phyloP scores from a whole-genome alignment of 257 asterid genomes.

The Solanum pinnatisectum region DNA sequence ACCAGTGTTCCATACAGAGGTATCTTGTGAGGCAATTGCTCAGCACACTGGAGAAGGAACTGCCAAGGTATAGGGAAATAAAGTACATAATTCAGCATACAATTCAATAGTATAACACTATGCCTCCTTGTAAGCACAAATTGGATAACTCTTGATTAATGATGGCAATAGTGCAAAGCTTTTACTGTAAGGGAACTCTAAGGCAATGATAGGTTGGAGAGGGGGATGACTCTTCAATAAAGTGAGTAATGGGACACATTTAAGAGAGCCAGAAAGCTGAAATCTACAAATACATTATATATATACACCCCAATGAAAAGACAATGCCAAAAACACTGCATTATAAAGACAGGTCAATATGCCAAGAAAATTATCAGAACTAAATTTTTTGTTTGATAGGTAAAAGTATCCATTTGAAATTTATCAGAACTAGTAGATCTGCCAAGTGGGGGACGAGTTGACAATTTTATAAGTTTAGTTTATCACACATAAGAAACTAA shows the following conservation, averaged over 20 bases:
- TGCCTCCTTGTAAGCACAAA: not conserved
- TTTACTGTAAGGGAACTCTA: not conserved
- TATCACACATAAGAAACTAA: not conserved
- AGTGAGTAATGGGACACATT: not conserved
- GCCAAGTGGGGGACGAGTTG: not conserved
- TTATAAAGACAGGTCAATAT: not conserved
- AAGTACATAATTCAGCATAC: slow-evolving; percentile 5
- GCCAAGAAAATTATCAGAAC: not conserved
- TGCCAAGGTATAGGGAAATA: slow-evolving; percentile 23
- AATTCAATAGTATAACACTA: not conserved
- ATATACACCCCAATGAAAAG: not conserved
- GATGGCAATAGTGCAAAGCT: not conserved
- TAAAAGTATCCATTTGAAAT: not conserved
- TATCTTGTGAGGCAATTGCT: slow-evolving; percentile 94
- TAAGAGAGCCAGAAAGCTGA: not conserved
- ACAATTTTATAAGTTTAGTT: not conserved
- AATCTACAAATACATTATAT: not conserved
- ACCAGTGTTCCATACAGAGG: slow-evolving; percentile 96
- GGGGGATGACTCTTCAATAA: not conserved
- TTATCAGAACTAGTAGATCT: not conserved
- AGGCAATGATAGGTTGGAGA: not conserved
- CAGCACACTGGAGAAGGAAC: slow-evolving; percentile 94
- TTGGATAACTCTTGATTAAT: not conserved
- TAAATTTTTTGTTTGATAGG: not conserved
- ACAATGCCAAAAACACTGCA: not conserved